Evolutionary conservation across 257 asterid species (phyloP), one percentile per base, ranked within the genome.

Genomic region (Fraxinus pennsylvanica): DNA sequence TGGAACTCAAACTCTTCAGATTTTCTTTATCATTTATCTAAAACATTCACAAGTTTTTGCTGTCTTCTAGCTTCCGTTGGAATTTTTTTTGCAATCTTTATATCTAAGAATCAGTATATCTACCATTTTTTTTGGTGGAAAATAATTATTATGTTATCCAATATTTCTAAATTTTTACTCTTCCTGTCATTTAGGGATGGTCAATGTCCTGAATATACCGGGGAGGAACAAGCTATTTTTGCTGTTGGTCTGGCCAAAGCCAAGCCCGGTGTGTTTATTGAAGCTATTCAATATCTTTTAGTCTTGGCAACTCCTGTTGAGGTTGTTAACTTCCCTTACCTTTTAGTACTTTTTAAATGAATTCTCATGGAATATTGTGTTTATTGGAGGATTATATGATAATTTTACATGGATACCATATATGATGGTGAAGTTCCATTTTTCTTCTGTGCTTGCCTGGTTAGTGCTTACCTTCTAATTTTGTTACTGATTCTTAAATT

Each of bases 281-380:
- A 96, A 84, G 97, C 99, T 78, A 92, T 96, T 80, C 97, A 96
- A 82, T 85, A 88, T 82, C 92, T 96, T 83, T 84, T 96, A 82
- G 89, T 96, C 80, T 84, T 93, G 90, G 98, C 99, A 43, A 96
- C 99, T 90, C 97, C 99, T 50, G 96, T 85, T 39, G 99, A 96
- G 99, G 98, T 94, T 82, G 22, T 76, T 65, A 72, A 10, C 65
- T 71, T 78, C 29, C 73, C 52, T 35, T 73, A 35, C 21, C 50
- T 75, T 65, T 33, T 75, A 8, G 1, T 77, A 54, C 75, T 73
- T 80, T 71, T 38, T 73, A 43, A 59, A 25, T 61, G 75, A 22
- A 63, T 74, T 68, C 57, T 36, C 35, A 72, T 45, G 21, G 70
- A 59, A 47, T 79, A 27, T 25, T 77, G 21, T 83, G 69, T 13